Evolutionary conservation across 345 rosid species (phyloP).

Genomic region (Orychophragmus violaceus): DNA sequence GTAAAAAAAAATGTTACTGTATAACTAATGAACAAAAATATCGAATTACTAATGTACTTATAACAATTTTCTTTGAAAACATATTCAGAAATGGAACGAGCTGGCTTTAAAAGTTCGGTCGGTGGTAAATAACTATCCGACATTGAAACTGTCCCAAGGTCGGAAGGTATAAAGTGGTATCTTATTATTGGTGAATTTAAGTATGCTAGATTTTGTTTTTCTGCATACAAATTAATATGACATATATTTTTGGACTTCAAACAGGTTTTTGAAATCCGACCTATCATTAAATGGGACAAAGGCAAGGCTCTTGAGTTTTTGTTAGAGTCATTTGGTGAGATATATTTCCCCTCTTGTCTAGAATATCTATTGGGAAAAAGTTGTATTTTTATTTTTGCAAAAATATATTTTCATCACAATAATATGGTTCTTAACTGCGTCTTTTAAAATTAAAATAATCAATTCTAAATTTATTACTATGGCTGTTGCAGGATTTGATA

Average conservation of each 20-base stretch:
- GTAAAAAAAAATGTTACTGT: constrained; percentile 28
- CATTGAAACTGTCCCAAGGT: constrained; percentile 65
- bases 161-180: constrained; percentile 55
- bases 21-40: neutral
- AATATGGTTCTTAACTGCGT: neutral
- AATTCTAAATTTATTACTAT: neutral
- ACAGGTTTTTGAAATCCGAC: constrained; percentile 91
- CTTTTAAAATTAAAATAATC: neutral
- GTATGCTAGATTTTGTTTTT: neutral
- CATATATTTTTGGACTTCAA: neutral
- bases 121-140: constrained; percentile 60
- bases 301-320: constrained; percentile 97
- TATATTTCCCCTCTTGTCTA: neutral
- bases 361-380: too few relatives aligned
- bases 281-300: constrained; percentile 89
- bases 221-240: neutral
- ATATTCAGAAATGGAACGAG: constrained; percentile 67
- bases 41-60: neutral
- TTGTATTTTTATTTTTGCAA: neutral
- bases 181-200: constrained; percentile 1
- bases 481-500: constrained; percentile 56
- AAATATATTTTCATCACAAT: neutral
- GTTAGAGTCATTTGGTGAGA: constrained; percentile 83
- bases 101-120: constrained; percentile 61
- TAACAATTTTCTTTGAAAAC: neutral